Evolutionary conservation across 2,329 filamentous ascomycete species (phyloP), one percentile per base, ranked within the genome.

Genomic region (Dactylellina haptotyla): DNA sequence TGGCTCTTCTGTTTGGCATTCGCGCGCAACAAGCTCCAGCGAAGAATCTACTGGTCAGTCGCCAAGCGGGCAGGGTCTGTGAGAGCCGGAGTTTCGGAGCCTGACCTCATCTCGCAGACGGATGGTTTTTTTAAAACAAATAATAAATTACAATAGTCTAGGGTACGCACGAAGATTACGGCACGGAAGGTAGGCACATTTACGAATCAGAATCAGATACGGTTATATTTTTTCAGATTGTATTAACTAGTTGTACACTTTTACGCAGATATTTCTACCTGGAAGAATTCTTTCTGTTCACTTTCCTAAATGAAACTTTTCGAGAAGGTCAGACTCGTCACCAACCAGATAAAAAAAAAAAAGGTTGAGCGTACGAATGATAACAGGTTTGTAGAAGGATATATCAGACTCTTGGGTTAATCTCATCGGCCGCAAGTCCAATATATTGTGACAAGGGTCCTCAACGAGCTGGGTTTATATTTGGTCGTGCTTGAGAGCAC

Each of bases 401-500:
- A 37, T 34, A 2, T 71, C 67, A 72, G 67, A 72, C 67, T 72
- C 67, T 58, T 72, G 10, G 20, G 32, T 72, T 72, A 59, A 72
- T 72, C 67, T 72, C 67, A 59, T 72, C 67, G 67, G 67, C 67
- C 67, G 50, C 67, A 34, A 65, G 67, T 72, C 67, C 41, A 62
- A 41, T 9, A 2, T 41, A 59, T 46, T 53, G 32, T 39, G 53
- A 72, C 67, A 65, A 65, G 67, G 67, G 67, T 72, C 67, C 67
- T 72, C 67, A 72, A 72, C 67, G 67, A 72, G 67, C 67, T 72
- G 67, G 67, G 67, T 72, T 72, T 72, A 72, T 65, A 72, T 59
- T 59, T 51, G 39, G 48, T 72, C 67, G 46, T 72, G 67, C 67
- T 72, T 72, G 65, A 61, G 25, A 72, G 67, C 67, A 72, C 61